Percentiles rank a stretch among this genome's conserved stretches.
Conservation (phyloP, 805 yeast species). For the Torulaspora franciscae region DNA sequence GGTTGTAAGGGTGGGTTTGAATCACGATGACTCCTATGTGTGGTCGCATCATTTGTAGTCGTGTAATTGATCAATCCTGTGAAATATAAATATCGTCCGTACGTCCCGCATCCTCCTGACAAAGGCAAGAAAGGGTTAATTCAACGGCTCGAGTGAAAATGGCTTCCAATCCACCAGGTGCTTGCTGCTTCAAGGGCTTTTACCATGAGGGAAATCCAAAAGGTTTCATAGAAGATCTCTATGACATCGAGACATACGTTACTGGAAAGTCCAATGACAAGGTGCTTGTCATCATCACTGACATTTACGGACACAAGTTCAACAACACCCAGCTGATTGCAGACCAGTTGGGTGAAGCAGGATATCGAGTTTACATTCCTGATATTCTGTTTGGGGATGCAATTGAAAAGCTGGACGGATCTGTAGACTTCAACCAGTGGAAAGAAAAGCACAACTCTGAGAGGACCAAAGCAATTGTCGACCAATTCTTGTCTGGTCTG, state of each 20-base stretch:
- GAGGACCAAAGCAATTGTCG: constrained; percentile 46
- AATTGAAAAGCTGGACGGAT: constrained; percentile 34
- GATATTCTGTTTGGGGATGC: constrained; percentile 57
- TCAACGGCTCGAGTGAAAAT: constrained; percentile 5
- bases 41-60: no score
- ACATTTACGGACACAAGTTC: constrained; percentile 58
- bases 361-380: constrained; percentile 69
- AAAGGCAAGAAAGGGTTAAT: no score
- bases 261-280: constrained; percentile 44
- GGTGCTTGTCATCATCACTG: constrained; percentile 61
- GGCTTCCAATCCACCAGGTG: constrained; percentile 52
- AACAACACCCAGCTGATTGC: constrained; percentile 60
- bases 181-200: constrained; percentile 43
- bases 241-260: constrained; percentile 45
- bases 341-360: constrained; percentile 55
- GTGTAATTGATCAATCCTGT: background rate
- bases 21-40: no score
- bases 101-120: no score
- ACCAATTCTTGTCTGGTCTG: constrained; percentile 43
- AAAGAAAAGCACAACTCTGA: constrained; percentile 46
- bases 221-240: constrained; percentile 42
- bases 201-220: constrained; percentile 48
- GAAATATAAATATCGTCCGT: no score
- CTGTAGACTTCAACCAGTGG: constrained; percentile 45
- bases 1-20: no score